These are phyloP conservation scores for Camillea tinctor DNA, from an alignment of 2,329 filamentous ascomycete species.

Conservation along the genomic window DNA sequence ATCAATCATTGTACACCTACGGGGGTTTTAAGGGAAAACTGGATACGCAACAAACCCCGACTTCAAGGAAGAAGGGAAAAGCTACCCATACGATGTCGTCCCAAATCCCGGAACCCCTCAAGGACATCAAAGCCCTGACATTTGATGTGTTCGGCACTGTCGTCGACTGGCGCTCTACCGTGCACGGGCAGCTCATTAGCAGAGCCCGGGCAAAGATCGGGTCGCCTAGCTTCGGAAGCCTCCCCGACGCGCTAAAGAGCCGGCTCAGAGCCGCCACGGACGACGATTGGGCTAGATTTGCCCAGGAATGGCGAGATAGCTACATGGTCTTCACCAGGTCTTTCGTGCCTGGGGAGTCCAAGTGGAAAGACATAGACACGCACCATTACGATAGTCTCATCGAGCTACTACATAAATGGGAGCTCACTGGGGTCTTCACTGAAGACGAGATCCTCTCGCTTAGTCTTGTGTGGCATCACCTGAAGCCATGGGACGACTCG, in stretches of 20 bases:
- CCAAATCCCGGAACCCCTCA: slow-evolving; percentile 17
- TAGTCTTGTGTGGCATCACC: slow-evolving; percentile 68
- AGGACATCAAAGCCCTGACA: slow-evolving; percentile 55
- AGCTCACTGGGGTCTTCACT: slow-evolving; percentile 58
- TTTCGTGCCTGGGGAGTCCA: slow-evolving; percentile 46
- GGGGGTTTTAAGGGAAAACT: background rate
- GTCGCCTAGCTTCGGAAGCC: slow-evolving; percentile 41
- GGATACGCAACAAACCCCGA: background rate
- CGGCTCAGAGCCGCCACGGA: slow-evolving; percentile 51
- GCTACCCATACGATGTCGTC: slow-evolving; percentile 4
- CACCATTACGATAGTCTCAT: slow-evolving; percentile 66
- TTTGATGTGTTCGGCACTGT: slow-evolving; percentile 81
- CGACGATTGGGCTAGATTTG: slow-evolving; percentile 62
- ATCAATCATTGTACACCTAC: background rate
- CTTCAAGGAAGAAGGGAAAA: background rate
- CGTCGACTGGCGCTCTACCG: slow-evolving; percentile 73
- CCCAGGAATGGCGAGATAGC: slow-evolving; percentile 66
- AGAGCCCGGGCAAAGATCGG: slow-evolving; percentile 50
- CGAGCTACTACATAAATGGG: slow-evolving; percentile 54
- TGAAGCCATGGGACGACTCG: slow-evolving; percentile 69
- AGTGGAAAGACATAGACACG: slow-evolving; percentile 70
- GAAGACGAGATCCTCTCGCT: slow-evolving; percentile 63
- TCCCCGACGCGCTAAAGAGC: slow-evolving; percentile 46
- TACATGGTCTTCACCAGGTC: slow-evolving; percentile 61
- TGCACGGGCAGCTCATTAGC: slow-evolving; percentile 57